These are phyloP conservation scores for Prunella vulgaris DNA, from an alignment of 257 asterid species.

Conservation along the genomic window DNA sequence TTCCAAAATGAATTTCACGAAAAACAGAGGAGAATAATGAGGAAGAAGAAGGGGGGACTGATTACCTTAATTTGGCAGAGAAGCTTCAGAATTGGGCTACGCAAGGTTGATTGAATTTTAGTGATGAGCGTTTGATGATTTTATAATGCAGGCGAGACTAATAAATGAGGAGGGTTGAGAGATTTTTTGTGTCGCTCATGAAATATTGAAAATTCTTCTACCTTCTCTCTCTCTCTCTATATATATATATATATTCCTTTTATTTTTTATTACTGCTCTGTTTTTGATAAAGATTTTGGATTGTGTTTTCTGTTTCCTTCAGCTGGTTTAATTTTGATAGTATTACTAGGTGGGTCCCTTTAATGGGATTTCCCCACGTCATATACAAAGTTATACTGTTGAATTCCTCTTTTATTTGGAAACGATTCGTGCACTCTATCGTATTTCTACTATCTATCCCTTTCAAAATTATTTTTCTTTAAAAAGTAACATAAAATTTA, in stretches of 20 bases:
- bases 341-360: no score
- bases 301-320: no score
- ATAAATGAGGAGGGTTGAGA: background rate
- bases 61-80: slow-evolving; percentile 16
- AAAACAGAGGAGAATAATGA: background rate
- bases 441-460: no score
- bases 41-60: background rate
- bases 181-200: background rate
- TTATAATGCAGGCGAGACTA: background rate
- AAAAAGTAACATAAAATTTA: no score
- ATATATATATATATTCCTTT: no score
- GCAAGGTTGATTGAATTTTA: background rate
- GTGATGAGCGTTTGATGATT: background rate
- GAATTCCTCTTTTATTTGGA: no score
- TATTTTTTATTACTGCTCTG: background rate
- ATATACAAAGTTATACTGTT: no score
- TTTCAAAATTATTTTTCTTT: no score
- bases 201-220: background rate
- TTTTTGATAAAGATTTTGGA: background rate
- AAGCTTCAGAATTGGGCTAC: background rate
- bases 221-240: background rate
- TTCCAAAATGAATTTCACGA: background rate
- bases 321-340: no score
- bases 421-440: no score
- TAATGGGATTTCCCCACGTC: no score